Evolutionary conservation across 2,329 filamentous ascomycete genomes (phyloP).

Genomic region (Pestalotiopsis sp.): DNA sequence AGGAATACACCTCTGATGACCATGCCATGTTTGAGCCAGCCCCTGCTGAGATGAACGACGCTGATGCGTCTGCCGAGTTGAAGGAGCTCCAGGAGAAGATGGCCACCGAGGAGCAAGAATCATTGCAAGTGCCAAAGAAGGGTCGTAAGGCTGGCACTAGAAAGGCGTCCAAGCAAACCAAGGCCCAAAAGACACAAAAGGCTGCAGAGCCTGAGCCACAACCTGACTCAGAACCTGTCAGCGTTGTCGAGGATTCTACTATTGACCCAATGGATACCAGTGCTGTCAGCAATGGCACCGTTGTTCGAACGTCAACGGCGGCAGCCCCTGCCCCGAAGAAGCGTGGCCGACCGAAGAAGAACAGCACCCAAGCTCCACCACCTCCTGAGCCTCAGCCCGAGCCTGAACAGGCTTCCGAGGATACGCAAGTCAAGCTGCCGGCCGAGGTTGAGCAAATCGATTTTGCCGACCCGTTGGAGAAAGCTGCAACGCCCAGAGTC

Average conservation of each 20-base stretch:
- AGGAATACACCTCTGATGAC: conserved; percentile 32
- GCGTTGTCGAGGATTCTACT: conserved; percentile 13
- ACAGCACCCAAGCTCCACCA: conserved; percentile 20
- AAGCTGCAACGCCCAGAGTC: conserved; percentile 19
- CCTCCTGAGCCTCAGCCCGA: neutral
- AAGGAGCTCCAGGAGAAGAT: conserved; percentile 52
- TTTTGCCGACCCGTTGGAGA: conserved; percentile 27
- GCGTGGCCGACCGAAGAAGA: conserved; percentile 36
- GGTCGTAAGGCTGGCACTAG: conserved; percentile 51
- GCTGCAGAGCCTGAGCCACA: conserved; percentile 26
- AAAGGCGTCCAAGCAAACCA: conserved; percentile 56
- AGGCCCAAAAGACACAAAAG: conserved; percentile 45
- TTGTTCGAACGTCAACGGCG: conserved; percentile 36
- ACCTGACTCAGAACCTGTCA: conserved; percentile 28
- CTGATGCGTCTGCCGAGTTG: conserved; percentile 53
- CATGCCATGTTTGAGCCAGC: conserved; percentile 57
- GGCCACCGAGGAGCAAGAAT: conserved; percentile 40
- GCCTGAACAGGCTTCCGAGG: conserved; percentile 25
- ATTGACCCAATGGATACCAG: conserved; percentile 34
- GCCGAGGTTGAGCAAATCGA: conserved; percentile 21
- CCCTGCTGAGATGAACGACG: conserved; percentile 47
- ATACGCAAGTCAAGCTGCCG: conserved; percentile 19
- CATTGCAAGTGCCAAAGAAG: conserved; percentile 54
- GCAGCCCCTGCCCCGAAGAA: conserved; percentile 29
- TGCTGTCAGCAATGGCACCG: conserved; percentile 43